Evolutionary conservation across 805 yeast species (phyloP), one percentile per base, ranked within the genome.

Genomic region (Lipomyces chichibuensis): DNA sequence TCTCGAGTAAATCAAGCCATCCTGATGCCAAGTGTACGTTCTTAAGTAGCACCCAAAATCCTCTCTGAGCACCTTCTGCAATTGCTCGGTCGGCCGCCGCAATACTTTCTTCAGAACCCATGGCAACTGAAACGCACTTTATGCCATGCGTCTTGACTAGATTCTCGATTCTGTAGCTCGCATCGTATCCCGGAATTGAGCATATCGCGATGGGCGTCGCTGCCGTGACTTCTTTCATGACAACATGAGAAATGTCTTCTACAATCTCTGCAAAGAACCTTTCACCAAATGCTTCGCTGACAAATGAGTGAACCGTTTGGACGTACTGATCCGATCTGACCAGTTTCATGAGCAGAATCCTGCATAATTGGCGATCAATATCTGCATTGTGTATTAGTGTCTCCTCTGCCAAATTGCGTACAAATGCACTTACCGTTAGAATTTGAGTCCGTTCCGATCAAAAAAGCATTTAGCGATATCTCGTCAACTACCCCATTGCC

Each of bases 41-140:
- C 74, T 94, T 97, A 37, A 94, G 76, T 35, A 93, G 72, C 0
- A 94, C 76, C 97, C 97, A 92, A 1, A 76, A 72, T 0, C 91
- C 92, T 0, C 74, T 74, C n/a, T 75, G 77, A 0, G 82, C 74
- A 0, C 86, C 85, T 9, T 75, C 76, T 0, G 75, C 73, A 8
- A 91, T 77, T n/a, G 85, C 85, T 60, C 80, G 77, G 27, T 84
- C 84, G 0, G 94, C 93, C 53, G 81, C 77, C 2, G 80, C 83
- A 1, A 81, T 76, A 9, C 90, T 88, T 76, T 91, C 96, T 29
- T 76, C 74, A 0, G 96, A 85, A 0, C 97, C 98, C 85, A 93
- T 81, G 0, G 97, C 85, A 51, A 90, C 82, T 1, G 74, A 65
- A 0, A 73, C 74, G 43, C 87, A 73, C 1, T 76, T 71, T 7